Evolutionary conservation across 1,284 basidiomycete species (phyloP).

Genomic region (Ustilago cynodontis): DNA sequence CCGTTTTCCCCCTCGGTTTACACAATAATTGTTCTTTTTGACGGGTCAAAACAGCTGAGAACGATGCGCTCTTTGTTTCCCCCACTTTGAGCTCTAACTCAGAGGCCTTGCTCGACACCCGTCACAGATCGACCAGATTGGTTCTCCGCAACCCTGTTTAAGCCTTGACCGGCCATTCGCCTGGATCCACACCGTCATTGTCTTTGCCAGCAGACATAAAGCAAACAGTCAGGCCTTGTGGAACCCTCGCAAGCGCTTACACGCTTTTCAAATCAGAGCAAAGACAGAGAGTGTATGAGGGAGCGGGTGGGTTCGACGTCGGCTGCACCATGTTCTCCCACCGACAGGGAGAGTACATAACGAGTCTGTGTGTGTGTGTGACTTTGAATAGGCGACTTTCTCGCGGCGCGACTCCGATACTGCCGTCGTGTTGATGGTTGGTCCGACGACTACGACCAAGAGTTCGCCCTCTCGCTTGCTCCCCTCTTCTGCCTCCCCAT

Average conservation of each 20-base stretch:
- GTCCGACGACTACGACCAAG: neutral
- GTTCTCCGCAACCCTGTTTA: slow-evolving; percentile 15
- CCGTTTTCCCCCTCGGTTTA: too few species aligned
- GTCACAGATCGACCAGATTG: slow-evolving; percentile 29
- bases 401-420: slow-evolving; percentile 10
- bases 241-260: neutral
- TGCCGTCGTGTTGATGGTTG: slow-evolving; percentile 13
- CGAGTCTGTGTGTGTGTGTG: neutral
- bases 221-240: slow-evolving; percentile 4
- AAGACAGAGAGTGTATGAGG: too few species aligned
- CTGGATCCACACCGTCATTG: slow-evolving; percentile 8
- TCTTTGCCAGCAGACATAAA: neutral
- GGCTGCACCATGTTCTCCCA: neutral
- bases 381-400: neutral
- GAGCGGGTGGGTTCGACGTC: neutral
- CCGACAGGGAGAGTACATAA: neutral
- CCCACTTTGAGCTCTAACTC: slow-evolving; percentile 12
- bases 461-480: neutral
- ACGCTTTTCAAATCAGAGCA: slow-evolving; percentile 1
- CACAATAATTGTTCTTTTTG: neutral
- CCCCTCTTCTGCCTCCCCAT: slow-evolving; percentile 1
- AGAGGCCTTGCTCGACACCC: slow-evolving; percentile 19
- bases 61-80: neutral
- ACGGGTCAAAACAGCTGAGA: slow-evolving; percentile 5
- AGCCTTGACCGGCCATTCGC: neutral